Evolutionary conservation across 2,329 filamentous ascomycete genomes (phyloP).

Genomic region (Zymoseptoria passerinii): DNA sequence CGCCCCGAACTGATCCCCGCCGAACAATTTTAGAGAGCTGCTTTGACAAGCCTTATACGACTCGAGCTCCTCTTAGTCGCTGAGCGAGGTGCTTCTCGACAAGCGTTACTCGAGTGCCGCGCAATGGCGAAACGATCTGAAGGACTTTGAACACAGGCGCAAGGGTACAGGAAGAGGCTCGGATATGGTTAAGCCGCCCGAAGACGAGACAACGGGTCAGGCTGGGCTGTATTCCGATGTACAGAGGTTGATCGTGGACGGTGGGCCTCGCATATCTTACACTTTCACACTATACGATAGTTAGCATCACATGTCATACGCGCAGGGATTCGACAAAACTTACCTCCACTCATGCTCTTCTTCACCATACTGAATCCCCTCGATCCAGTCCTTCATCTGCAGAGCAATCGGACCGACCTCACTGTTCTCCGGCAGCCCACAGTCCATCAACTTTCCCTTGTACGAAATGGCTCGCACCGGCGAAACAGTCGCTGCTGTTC

Average conservation of each 20-base stretch:
- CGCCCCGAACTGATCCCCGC: neutral
- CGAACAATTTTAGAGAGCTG: neutral
- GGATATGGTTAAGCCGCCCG: neutral
- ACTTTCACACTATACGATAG: neutral
- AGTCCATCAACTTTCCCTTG: constrained; percentile 72
- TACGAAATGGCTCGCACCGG: constrained; percentile 85
- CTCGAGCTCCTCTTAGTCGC: neutral
- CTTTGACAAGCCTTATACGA: neutral
- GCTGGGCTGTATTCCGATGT: neutral
- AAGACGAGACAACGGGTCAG: neutral
- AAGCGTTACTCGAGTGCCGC: neutral
- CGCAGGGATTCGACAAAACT: constrained; percentile 2
- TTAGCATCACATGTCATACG: neutral
- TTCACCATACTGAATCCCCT: constrained; percentile 89
- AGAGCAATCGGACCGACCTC: constrained; percentile 82
- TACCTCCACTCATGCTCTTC: constrained; percentile 81
- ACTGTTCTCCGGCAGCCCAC: constrained; percentile 62
- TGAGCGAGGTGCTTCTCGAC: neutral
- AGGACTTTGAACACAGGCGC: neutral
- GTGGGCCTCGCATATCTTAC: neutral
- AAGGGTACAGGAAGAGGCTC: neutral
- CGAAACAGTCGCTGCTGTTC: constrained; percentile 88
- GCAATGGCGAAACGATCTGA: neutral
- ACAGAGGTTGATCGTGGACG: neutral
- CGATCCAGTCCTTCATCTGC: constrained; percentile 94